phyloP scores from a whole-genome alignment of 352 stramenopile species.

The Peronospora tabacina region DNA sequence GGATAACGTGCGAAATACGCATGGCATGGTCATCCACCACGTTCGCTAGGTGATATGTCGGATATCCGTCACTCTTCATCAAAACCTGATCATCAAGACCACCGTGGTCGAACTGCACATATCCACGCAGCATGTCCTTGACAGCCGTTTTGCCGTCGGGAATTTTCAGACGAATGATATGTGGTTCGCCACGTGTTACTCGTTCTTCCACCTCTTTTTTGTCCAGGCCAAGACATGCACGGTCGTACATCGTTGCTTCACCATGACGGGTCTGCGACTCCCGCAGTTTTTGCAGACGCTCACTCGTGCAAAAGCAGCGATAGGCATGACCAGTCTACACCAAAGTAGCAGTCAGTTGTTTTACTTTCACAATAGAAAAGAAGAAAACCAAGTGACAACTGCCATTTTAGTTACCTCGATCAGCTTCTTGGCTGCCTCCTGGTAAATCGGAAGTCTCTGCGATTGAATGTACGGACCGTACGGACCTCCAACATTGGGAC shows the following conservation, averaged over 20 bases:
- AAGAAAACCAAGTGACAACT: neutral
- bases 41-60: constrained; percentile 90
- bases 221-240: constrained; percentile 90
- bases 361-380: neutral
- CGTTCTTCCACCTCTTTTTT: constrained; percentile 84
- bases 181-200: constrained; percentile 78
- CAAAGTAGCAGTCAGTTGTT: constrained; percentile 1
- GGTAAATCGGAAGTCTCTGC: constrained; percentile 92
- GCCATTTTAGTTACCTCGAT: constrained; percentile 46
- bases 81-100: constrained; percentile 88
- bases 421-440: constrained; percentile 83
- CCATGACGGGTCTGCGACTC: constrained; percentile 86
- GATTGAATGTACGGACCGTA: constrained; percentile 96
- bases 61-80: constrained; percentile 91
- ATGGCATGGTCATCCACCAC: constrained; percentile 97
- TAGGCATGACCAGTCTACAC: constrained; percentile 89
- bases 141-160: constrained; percentile 88
- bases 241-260: constrained; percentile 96
- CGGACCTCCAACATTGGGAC: constrained; percentile 82
- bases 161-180: constrained; percentile 95
- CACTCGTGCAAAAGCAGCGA: constrained; percentile 94
- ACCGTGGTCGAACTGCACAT: constrained; percentile 85
- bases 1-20: constrained; percentile 96
- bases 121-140: constrained; percentile 93
- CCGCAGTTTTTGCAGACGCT: constrained; percentile 89